Conservation (phyloP, 2,329 filamentous ascomycete genomes). For the Plenodomus tracheiphilus region DNA sequence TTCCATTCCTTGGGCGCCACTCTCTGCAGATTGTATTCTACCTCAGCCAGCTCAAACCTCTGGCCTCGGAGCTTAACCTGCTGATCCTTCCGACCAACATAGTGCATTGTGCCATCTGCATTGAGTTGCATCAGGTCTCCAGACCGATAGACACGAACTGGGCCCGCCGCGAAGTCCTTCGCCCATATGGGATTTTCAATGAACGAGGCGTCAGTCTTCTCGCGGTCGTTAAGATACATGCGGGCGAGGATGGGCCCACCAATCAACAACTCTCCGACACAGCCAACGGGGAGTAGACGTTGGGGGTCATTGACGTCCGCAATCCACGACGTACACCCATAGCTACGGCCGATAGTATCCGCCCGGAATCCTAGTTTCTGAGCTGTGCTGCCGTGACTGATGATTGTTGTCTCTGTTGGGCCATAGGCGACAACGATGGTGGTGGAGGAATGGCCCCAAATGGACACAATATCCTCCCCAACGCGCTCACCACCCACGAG, state of each 20-base stretch:
- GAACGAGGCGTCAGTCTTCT: constrained; percentile 11
- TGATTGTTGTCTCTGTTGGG: constrained; percentile 16
- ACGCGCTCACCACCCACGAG: constrained; percentile 2
- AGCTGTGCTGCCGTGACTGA: constrained; percentile 17
- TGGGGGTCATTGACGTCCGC: not conserved
- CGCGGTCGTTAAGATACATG: constrained; percentile 21
- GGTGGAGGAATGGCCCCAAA: constrained; percentile 3
- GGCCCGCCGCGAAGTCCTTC: not conserved
- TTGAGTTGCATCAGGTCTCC: constrained; percentile 22
- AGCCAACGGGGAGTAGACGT: constrained; percentile 16
- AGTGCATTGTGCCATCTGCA: constrained; percentile 17
- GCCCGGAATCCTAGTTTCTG: no score
- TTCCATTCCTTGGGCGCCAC: not conserved
- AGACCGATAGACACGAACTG: constrained; percentile 32
- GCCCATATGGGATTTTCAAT: no score
- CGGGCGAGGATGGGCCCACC: constrained; percentile 15
- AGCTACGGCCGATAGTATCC: no score
- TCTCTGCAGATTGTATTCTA: constrained; percentile 16
- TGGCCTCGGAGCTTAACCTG: constrained; percentile 31
- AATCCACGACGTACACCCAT: no score
- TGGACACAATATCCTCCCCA: constrained; percentile 5
- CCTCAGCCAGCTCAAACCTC: constrained; percentile 29
- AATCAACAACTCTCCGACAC: constrained; percentile 26
- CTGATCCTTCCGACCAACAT: constrained; percentile 20
- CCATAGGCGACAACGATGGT: constrained; percentile 20